These are phyloP conservation scores for Orychophragmus violaceus DNA, from an alignment of 345 rosid genomes.

Conservation along the genomic window DNA sequence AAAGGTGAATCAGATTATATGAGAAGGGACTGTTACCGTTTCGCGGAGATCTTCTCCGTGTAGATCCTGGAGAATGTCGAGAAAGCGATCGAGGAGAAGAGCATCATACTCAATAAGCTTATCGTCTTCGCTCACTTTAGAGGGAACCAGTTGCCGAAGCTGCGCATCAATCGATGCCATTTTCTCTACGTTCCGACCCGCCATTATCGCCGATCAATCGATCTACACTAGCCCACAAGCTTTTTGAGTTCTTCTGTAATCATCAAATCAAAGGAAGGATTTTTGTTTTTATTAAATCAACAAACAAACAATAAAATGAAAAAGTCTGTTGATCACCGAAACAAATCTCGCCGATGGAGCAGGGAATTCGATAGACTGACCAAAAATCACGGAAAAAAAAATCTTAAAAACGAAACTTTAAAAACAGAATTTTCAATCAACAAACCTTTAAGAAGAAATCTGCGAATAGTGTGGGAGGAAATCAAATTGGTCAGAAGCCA, in stretches of 20 bases:
- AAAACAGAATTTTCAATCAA: not conserved
- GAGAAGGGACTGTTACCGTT: conserved; percentile 53
- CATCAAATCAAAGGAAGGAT: not conserved
- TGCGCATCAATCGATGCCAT: conserved; percentile 94
- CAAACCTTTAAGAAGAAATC: conserved; percentile 17
- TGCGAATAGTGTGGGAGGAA: not conserved
- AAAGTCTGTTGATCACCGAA: not conserved
- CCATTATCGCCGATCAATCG: conserved; percentile 34
- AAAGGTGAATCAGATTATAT: not conserved
- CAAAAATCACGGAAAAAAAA: not conserved
- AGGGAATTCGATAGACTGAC: not conserved
- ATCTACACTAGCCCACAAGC: not conserved
- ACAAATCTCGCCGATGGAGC: not conserved
- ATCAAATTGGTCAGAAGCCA: not conserved
- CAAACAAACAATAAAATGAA: not conserved
- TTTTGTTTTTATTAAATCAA: not conserved
- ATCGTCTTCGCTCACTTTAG: conserved; percentile 88
- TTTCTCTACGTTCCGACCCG: conserved; percentile 72
- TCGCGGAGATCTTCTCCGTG: conserved; percentile 95
- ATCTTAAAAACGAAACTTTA: not conserved
- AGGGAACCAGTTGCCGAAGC: conserved; percentile 72
- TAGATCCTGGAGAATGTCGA: conserved; percentile 87
- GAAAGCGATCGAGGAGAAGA: conserved; percentile 86
- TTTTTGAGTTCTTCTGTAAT: conserved; percentile 18
- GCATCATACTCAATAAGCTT: too few species aligned